Conservation (phyloP, 202 grass and related monocot genomes). For the Bolboschoenoplectus hybrid region DNA sequence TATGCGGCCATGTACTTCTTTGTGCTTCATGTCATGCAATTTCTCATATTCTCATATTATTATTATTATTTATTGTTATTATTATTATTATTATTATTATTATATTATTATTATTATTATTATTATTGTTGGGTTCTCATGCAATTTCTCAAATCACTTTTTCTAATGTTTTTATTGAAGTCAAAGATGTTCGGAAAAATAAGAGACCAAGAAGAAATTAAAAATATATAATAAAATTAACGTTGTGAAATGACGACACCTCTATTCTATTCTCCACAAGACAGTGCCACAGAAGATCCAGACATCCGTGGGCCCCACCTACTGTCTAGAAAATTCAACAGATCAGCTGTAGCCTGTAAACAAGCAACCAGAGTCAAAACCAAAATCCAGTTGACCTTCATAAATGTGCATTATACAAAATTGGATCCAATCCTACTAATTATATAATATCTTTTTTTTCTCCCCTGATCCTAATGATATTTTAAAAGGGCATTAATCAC, state of each 20-base stretch:
- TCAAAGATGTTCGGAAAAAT: too few species aligned
- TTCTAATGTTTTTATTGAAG: too few species aligned
- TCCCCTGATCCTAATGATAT: not conserved
- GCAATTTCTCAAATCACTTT: too few species aligned
- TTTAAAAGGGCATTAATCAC: too few species aligned
- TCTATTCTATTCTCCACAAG: not conserved
- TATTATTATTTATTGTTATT: too few species aligned
- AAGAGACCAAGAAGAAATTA: not conserved
- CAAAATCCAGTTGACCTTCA: conserved; percentile 1
- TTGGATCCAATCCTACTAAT: not conserved
- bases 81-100: too few species aligned
- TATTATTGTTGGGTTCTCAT: too few species aligned
- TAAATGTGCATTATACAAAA: not conserved
- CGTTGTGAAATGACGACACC: not conserved
- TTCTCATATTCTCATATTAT: too few species aligned
- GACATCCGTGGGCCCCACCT: not conserved
- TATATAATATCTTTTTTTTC: too few species aligned
- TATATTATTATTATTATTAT: too few species aligned
- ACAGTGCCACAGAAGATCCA: not conserved
- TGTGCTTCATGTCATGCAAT: too few species aligned
- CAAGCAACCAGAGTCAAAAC: not conserved
- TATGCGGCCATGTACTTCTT: too few species aligned
- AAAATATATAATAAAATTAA: not conserved
- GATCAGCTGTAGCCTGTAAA: not conserved
- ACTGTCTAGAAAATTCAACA: not conserved